Evolutionary conservation across 2,329 filamentous ascomycete genomes (phyloP), one percentile per base, ranked within the genome.

Genomic region (Microdochium paspali): DNA sequence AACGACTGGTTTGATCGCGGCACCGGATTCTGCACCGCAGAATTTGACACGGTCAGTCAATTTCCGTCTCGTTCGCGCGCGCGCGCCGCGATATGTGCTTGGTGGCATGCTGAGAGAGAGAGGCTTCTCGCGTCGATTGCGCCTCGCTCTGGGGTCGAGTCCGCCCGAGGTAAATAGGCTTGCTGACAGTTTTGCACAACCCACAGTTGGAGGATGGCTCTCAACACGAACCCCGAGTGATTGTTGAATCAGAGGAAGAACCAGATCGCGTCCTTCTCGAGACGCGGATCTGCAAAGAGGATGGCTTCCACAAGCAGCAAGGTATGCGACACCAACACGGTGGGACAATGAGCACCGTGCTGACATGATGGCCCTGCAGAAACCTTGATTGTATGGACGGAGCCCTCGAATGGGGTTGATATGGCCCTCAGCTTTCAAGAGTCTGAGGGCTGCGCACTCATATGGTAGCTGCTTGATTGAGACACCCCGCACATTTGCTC

Each of bases 1-100:
- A 95, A 95, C 77, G 93, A 97, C 80, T 98, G 93, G 93, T 96
- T 91, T 65, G 93, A 98, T 70, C 80, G 91, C 61, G 93, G 93
- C 54, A 98, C 93, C 44, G 93, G 93, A 53, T 96, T 96, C 67
- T 97, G 93, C 66, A 87, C 82, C 50, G 90, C 90, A 44, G 77
- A 82, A 54, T 79, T 86, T 54, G 70, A 84, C 53, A 77, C 82
- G 65, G 87, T 93, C 79, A 66, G 85, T 65, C 26, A 45, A 47
- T 23, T 42, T 12, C 35, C 10, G 35, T 20, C 18, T 40, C 13
- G 13, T 7, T 12, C 31, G 31, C 35, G 35, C 35, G 18, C 35
- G 15, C 15, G 6, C 35, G 35, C 35, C 5, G 15, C 13, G 10
- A 20, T 6, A 10, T 20, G 15, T 18, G 18, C 26, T 7, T 28